A percentile compares a stretch with the other conserved stretches of the same genome.
These are phyloP conservation scores for Ascocoryne sarcoides DNA, from an alignment of 2,329 filamentous ascomycete species.

Conservation along the genomic window DNA sequence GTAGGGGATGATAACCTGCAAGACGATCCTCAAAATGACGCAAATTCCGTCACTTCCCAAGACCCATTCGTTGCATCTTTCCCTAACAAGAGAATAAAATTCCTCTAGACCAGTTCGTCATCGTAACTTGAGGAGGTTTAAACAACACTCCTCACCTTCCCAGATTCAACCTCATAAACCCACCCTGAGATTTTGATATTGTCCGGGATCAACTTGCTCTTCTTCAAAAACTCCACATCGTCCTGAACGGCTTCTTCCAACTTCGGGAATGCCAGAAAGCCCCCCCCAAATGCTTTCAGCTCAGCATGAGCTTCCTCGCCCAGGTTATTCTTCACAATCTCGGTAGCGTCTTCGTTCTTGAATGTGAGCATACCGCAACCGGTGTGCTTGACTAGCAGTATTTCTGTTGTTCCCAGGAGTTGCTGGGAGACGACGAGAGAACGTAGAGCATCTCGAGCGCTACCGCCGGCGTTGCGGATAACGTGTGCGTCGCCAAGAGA, in stretches of 20 bases:
- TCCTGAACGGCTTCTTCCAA: slow-evolving; percentile 55
- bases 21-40: no score
- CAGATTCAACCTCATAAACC: slow-evolving; percentile 71
- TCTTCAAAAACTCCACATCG: slow-evolving; percentile 57
- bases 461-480: slow-evolving; percentile 65
- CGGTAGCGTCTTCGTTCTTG: slow-evolving; percentile 46
- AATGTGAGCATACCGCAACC: slow-evolving; percentile 67
- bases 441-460: slow-evolving; percentile 59
- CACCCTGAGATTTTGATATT: slow-evolving; percentile 59
- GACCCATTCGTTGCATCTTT: no score
- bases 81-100: no score
- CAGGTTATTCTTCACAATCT: slow-evolving; percentile 49
- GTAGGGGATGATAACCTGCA: no score
- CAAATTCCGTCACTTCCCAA: no score
- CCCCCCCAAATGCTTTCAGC: slow-evolving; percentile 22
- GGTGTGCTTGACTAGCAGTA: slow-evolving; percentile 45
- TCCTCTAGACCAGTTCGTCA: no score
- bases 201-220: slow-evolving; percentile 49
- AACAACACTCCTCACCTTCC: slow-evolving; percentile 45
- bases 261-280: slow-evolving; percentile 42
- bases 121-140: no score
- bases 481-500: slow-evolving; percentile 69
- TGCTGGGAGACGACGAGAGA: slow-evolving; percentile 73
- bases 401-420: slow-evolving; percentile 65
- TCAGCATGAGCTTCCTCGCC: slow-evolving; percentile 35